Evolutionary conservation across 2,329 filamentous ascomycete species (phyloP), one percentile per base, ranked within the genome.

Genomic region (Arthrocladium fulminans): DNA sequence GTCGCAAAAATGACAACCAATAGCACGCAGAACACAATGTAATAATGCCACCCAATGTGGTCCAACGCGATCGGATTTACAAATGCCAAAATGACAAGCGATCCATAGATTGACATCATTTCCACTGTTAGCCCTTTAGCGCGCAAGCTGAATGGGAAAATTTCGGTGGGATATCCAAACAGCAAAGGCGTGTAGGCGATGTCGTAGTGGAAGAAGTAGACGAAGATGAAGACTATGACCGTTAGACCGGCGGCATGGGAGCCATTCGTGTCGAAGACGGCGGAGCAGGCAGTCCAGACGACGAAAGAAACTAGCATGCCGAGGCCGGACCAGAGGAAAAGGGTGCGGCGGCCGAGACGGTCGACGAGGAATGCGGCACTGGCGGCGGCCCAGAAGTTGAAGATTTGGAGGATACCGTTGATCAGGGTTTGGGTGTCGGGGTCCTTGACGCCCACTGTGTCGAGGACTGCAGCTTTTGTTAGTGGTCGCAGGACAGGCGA

Each of bases 111-210:
- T 1, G 55, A 54, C 13, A 62, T 51, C 17, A 62, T 41, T 13
- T 56, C 54, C 29, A 65, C 54, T 0, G 60, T 62, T 15, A 73
- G 61, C 29, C 71, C 72, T 59, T 71, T 71, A 50, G 69, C 67
- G 41, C 72, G 70, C 45, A 73, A 65, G 46, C 64, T 65, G 61
- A 68, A 74, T 2, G 71, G 71, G 49, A 73, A 58, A 53, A 74
- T 73, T 54, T 75, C 72, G 44, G 67, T 65, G 2, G 66, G 65
- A 59, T 74, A 68, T 58, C 61, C 6, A 49, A 59, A 52, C 51
- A 65, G 12, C 5, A 48, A 23, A 3, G 50, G 50, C 3, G 45
- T 51, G 38, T 43, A 51, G 22, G 63, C 66, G 37, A 70, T 55
- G 47, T 66, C 65, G 54, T 69, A 68, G 50, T 62, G 63, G n/a